A percentile compares a stretch with the other conserved stretches of the same genome.
Conservation (phyloP, 306 rosid genomes). For the Geum urbanum region DNA sequence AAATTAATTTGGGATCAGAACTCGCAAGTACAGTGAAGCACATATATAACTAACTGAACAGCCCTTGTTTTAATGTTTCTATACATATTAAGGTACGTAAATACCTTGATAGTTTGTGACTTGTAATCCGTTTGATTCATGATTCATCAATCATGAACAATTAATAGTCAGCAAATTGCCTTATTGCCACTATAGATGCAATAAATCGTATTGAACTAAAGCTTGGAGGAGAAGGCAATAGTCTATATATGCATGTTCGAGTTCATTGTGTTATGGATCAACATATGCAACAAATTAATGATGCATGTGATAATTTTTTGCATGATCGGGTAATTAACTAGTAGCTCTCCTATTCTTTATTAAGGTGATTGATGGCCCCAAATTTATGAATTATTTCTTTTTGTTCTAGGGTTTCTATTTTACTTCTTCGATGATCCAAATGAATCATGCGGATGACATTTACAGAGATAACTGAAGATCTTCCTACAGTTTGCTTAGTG, state of each 20-base stretch:
- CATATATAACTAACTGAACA: neutral
- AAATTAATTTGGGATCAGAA: neutral
- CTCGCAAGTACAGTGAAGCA: too few species aligned
- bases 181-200: neutral
- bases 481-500: too few species aligned
- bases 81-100: neutral
- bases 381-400: neutral
- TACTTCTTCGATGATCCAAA: neutral
- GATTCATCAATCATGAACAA: neutral
- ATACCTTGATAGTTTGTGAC: neutral
- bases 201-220: neutral
- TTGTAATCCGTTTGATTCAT: neutral
- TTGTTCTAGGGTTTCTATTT: neutral
- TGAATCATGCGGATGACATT: neutral
- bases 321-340: neutral
- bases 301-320: neutral
- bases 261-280: neutral
- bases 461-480: too few species aligned
- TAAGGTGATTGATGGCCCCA: neutral
- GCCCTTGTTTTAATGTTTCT: neutral
- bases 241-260: too few species aligned
- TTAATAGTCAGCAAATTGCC: neutral
- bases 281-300: neutral
- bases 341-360: neutral
- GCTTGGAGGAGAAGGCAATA: too few species aligned